Percentiles rank a stretch among this genome's conserved stretches.
These are phyloP conservation scores for Citrullus colocynthis DNA, from an alignment of 306 rosid species.

Conservation along the genomic window DNA sequence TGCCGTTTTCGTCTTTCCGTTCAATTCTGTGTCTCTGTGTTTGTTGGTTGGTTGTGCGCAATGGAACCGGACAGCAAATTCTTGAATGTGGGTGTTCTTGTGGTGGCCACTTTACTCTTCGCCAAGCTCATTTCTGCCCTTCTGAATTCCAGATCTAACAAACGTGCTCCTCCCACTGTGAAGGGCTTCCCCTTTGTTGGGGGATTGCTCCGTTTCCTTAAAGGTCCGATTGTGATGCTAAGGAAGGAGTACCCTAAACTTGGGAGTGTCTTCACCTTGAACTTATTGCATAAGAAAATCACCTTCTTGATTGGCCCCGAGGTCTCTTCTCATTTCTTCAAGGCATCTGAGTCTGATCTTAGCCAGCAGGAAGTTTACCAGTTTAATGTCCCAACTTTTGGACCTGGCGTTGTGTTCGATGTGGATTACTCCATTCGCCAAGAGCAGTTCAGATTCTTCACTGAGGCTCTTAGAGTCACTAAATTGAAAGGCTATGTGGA, in stretches of 20 bases:
- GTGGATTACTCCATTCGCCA: slow-evolving; percentile 82
- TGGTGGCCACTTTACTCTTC: slow-evolving; percentile 45
- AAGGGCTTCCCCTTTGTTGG: slow-evolving; percentile 51
- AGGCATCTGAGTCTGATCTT: slow-evolving; percentile 75
- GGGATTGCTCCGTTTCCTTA: slow-evolving; percentile 50
- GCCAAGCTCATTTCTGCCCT: slow-evolving; percentile 46
- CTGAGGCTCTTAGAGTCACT: slow-evolving; percentile 73
- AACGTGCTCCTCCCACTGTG: slow-evolving; percentile 51
- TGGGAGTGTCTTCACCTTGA: slow-evolving; percentile 76
- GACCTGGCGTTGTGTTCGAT: slow-evolving; percentile 92
- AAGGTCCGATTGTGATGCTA: slow-evolving; percentile 77
- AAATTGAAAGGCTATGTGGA: slow-evolving; percentile 79
- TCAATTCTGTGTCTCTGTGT: background rate
- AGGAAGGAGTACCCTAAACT: slow-evolving; percentile 73
- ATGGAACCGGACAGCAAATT: slow-evolving; percentile 31
- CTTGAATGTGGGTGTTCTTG: slow-evolving; percentile 36
- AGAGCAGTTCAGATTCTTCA: slow-evolving; percentile 92
- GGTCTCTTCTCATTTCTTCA: slow-evolving; percentile 82
- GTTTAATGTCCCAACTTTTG: slow-evolving; percentile 93
- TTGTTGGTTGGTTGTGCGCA: background rate
- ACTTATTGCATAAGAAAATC: slow-evolving; percentile 45
- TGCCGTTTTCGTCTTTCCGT: background rate
- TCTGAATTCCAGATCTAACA: slow-evolving; percentile 40
- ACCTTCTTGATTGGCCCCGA: slow-evolving; percentile 91
- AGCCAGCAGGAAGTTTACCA: slow-evolving; percentile 93